Evolutionary conservation across 495 filamentous ascomycete species (phyloP), one percentile per base, ranked within the genome.

Genomic region (Penicillium goetzii): DNA sequence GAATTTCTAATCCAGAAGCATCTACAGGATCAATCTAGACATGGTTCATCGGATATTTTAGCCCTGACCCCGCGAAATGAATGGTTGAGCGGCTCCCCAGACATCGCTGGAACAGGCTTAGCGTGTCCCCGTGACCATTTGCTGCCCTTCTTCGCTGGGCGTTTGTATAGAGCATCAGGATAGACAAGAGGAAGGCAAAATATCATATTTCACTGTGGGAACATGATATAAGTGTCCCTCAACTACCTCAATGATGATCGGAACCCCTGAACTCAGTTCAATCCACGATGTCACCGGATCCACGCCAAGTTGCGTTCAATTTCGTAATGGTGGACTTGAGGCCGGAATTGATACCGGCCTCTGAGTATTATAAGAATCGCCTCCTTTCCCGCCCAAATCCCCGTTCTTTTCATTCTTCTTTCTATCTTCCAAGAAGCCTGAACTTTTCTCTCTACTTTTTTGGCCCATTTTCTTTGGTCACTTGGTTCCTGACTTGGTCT

Each of bases 341-440:
- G 61, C 51, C 59, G 70, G 57, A 63, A 70, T 58, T 66, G 64
- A 83, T 83, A 82, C 85, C 85, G 85, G 85, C 85, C 84, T 81
- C 79, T 64, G 64, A 69, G 75, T 77, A 82, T 86, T 85, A 81
- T 81, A 81, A 84, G 78, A 79, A 76, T 73, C 70, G 56, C 66
- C 66, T 73, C 60, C 66, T 66, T 68, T 69, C 71, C 74, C 72
- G 68, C 70, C 61, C 61, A 65, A 71, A 67, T 66, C 28, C 64
- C 61, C 49, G 34, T 50, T 49, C 38, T 53, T 63, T 51, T 63
- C 67, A 52, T 62, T 64, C 66, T 66, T 61, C 49, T 57, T 57
- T 40, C 66, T 64, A 63, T 56, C 58, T 34, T 43, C 8, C 32
- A 65, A 43, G 53, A 56, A 55, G 28, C 56, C 55, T 25, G 36